These are phyloP conservation scores for Avena eriantha DNA, from an alignment of 176 grass and related monocot genomes.

Conservation along the genomic window DNA sequence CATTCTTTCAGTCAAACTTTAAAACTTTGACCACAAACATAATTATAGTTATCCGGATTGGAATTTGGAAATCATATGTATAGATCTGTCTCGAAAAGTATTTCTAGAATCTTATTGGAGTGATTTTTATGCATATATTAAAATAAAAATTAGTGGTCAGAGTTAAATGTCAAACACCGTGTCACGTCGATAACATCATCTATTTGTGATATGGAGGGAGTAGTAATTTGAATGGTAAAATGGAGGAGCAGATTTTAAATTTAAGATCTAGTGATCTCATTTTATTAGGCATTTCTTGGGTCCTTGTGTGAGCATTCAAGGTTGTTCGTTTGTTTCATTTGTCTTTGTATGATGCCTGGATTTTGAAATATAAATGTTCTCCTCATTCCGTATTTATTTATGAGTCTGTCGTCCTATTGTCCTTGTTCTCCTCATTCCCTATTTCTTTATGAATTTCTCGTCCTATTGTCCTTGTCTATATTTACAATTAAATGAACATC, in stretches of 20 bases:
- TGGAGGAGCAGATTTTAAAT: neutral
- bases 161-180: neutral
- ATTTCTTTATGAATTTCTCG: constrained; percentile 14
- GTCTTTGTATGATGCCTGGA: constrained; percentile 14
- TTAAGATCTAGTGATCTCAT: constrained; percentile 13
- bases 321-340: constrained; percentile 6
- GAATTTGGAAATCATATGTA: neutral
- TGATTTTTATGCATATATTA: neutral
- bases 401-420: neutral
- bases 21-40: neutral
- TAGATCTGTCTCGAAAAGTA: neutral
- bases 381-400: constrained; percentile 5
- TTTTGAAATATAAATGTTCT: constrained; percentile 16
- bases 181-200: neutral
- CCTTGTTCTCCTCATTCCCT: neutral
- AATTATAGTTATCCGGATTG: neutral
- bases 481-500: constrained; percentile 18
- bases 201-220: neutral
- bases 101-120: neutral
- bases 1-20: neutral
- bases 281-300: constrained; percentile 14
- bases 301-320: constrained; percentile 6
- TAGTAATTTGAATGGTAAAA: constrained; percentile 6
- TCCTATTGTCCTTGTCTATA: neutral
- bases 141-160: neutral